Conservation (phyloP, 495 filamentous ascomycete species). For the Parathielavia appendiculata region DNA sequence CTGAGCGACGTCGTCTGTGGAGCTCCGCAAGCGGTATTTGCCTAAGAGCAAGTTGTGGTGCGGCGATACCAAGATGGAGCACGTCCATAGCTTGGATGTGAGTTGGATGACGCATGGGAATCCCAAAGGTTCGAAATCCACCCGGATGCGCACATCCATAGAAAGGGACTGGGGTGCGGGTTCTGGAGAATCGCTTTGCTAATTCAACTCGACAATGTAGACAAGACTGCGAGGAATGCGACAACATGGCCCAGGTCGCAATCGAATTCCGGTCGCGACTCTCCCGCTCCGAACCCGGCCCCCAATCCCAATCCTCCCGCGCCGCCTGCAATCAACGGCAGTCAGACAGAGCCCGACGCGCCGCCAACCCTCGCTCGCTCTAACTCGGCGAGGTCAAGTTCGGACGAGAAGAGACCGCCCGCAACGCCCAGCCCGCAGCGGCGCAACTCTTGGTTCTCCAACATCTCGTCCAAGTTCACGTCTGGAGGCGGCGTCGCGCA, state of each 20-base stretch:
- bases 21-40: neutral
- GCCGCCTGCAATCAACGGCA: slow-evolving; percentile 13
- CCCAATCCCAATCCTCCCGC: slow-evolving; percentile 8
- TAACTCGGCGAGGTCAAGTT: slow-evolving; percentile 26
- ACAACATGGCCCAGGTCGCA: slow-evolving; percentile 20
- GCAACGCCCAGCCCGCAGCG: slow-evolving; percentile 38
- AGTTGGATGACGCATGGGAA: slow-evolving; percentile 58
- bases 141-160: neutral
- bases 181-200: neutral
- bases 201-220: slow-evolving; percentile 13
- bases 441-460: slow-evolving; percentile 85
- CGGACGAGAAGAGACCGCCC: slow-evolving; percentile 14
- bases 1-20: neutral
- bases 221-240: slow-evolving; percentile 23
- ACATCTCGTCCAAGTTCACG: slow-evolving; percentile 87
- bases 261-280: slow-evolving; percentile 22
- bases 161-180: neutral
- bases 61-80: slow-evolving; percentile 49
- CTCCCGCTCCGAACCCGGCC: slow-evolving; percentile 9
- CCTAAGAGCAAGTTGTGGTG: neutral
- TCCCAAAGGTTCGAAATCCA: slow-evolving; percentile 40
- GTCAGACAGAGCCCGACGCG: slow-evolving; percentile 7
- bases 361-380: slow-evolving; percentile 31
- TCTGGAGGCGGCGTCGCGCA: slow-evolving; percentile 48
- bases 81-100: slow-evolving; percentile 60